A percentile compares a stretch with the other conserved stretches of the same genome.
These are phyloP conservation scores for Bremia lactucae DNA, from an alignment of 352 stramenopile genomes.

Conservation along the genomic window DNA sequence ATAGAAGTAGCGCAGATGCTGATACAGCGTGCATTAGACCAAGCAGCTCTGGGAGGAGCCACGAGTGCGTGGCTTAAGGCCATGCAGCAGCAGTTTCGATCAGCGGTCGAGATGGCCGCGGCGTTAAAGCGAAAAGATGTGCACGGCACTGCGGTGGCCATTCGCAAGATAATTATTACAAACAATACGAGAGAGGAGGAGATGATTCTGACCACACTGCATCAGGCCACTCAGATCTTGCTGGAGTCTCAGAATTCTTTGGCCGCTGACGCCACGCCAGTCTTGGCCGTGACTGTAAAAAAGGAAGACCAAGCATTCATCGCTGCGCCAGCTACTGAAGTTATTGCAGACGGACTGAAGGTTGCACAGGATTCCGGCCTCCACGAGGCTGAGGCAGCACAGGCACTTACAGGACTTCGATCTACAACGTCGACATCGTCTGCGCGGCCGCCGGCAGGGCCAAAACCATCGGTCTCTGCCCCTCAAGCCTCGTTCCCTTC, in stretches of 20 bases:
- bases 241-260: conserved; percentile 6
- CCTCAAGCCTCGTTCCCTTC: conserved; percentile 21
- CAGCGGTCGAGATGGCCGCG: conserved; percentile 24
- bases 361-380: conserved; percentile 20
- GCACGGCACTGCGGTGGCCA: conserved; percentile 21
- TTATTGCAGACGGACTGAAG: conserved; percentile 1
- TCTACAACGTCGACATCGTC: conserved; percentile 12
- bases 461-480: conserved; percentile 14
- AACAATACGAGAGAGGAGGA: conserved; percentile 8
- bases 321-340: not conserved
- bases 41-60: conserved; percentile 36
- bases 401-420: conserved; percentile 66
- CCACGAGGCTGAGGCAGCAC: conserved; percentile 58
- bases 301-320: conserved; percentile 4
- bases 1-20: conserved; percentile 50
- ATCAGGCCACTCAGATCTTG: conserved; percentile 28
- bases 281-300: conserved; percentile 13
- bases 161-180: conserved; percentile 31
- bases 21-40: conserved; percentile 36
- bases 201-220: conserved; percentile 30
- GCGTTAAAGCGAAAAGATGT: conserved; percentile 33
- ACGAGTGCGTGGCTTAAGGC: conserved; percentile 42
- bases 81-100: conserved; percentile 35
- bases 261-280: conserved; percentile 2
- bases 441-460: conserved; percentile 13